Conservation (phyloP, 129 eudicot species). For the Saussurea involucrata region DNA sequence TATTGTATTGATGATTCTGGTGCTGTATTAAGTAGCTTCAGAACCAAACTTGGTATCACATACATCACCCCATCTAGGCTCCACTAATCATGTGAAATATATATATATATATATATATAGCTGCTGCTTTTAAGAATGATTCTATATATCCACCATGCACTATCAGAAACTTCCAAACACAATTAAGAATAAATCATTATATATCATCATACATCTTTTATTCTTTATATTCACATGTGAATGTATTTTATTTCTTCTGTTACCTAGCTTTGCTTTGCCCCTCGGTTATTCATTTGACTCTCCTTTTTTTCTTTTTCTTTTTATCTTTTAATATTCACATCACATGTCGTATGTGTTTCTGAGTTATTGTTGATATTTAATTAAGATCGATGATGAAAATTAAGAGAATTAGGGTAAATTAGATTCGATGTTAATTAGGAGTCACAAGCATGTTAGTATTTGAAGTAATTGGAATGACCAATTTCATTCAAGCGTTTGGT, state of each 20-base stretch:
- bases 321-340: background rate
- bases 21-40: constrained; percentile 17
- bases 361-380: no score
- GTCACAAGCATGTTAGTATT: no score
- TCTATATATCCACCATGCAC: constrained; percentile 14
- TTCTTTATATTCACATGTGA: constrained; percentile 16
- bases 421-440: no score
- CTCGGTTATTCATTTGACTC: background rate
- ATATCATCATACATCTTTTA: background rate
- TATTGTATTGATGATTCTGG: constrained; percentile 2
- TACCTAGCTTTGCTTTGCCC: constrained; percentile 8
- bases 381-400: no score
- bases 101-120: background rate
- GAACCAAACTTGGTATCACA: constrained; percentile 5
- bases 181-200: background rate
- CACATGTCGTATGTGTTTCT: no score
- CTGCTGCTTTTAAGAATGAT: constrained; percentile 30
- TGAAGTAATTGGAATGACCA: no score
- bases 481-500: no score
- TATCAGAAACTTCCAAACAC: constrained; percentile 7
- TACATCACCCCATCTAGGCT: constrained; percentile 20
- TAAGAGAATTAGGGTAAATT: no score
- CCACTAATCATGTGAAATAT: constrained; percentile 33
- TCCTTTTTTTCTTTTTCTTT: background rate
- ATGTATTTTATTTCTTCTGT: background rate